Evolutionary conservation across 768 basidiomycete species (phyloP), one percentile per base, ranked within the genome.

Genomic region (Leucosporidium creatinivorum): DNA sequence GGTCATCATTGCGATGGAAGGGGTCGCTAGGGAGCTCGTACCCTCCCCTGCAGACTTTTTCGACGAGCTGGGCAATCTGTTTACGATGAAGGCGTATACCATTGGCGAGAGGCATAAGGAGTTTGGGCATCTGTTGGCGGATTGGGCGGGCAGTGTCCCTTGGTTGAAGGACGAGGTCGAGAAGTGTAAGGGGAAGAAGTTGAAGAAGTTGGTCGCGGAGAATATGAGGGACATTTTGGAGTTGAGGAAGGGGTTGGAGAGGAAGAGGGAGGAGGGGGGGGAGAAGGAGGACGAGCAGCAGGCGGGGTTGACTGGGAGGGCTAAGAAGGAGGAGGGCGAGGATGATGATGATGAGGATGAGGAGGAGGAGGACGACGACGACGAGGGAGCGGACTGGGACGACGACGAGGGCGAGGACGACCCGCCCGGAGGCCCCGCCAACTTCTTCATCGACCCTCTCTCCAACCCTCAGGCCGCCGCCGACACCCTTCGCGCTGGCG

Each of bases 1-100:
- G 57, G 50, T 71, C 44, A 23, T 71, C 31, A 66, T 67, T 52
- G 66, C 69, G 0, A 50, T 71, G 50, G 69, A 71, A 21, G 69
- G 63, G 1, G 30, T 51, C 52, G 66, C 69, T 0, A 49, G 66
- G 0, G 23, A 44, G 0, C 50, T 61, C 21, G 54, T 47, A 3
- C 69, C 69, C 17, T 18, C n/a, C 5, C 44, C 26, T 6, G 50
- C 58, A 15, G 63, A 71, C 26, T 62, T 71, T 52, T 51, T 47
- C 28, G 63, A 62, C 31, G 69, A 71, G 21, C 44, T 71, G n/a
- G 66, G 61, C 2, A 30, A 28, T 28, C 1, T 51, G 1, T 48
- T 65, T 10, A 61, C 52, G 3, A 30, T 48, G 10, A 36, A 28
- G 13, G 9, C 57, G 25, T 67, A 49, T 36, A 62, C 66, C 19